A percentile compares a stretch with the other conserved stretches of the same genome.
phyloP scores from a whole-genome alignment of 192 early-diverging fungal species.

The Coemansia reversa region DNA sequence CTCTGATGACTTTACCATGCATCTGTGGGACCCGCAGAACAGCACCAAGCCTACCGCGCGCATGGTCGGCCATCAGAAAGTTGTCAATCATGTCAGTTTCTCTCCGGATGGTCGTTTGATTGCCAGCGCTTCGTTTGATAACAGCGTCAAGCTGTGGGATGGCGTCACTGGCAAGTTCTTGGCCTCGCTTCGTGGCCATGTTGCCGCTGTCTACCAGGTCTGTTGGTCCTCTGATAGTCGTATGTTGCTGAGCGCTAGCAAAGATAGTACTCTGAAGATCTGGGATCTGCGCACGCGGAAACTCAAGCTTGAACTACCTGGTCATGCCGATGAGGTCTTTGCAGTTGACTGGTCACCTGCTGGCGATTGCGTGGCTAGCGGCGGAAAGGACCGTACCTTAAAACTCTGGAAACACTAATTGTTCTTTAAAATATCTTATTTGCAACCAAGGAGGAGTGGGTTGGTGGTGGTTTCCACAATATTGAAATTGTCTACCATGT shows the following conservation, averaged over 20 bases:
- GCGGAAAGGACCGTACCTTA: conserved; percentile 87
- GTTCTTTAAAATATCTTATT: not conserved
- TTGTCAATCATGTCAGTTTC: conserved; percentile 91
- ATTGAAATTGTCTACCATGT: conserved; percentile 6
- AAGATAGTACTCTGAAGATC: conserved; percentile 90
- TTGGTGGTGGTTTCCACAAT: too few relatives aligned
- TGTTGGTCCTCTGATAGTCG: conserved; percentile 93
- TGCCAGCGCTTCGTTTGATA: conserved; percentile 95
- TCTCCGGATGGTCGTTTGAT: conserved; percentile 87
- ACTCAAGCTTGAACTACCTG: conserved; percentile 91
- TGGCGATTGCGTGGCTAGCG: conserved; percentile 89
- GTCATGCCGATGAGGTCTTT: conserved; percentile 95
- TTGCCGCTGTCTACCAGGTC: conserved; percentile 94
- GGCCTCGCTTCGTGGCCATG: conserved; percentile 90
- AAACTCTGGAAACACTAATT: conserved; percentile 72
- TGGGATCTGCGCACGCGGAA: conserved; percentile 92
- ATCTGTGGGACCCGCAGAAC: conserved; percentile 84
- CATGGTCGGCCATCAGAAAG: conserved; percentile 92
- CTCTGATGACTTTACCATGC: conserved; percentile 98
- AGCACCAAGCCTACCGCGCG: conserved; percentile 80
- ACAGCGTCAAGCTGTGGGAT: conserved; percentile 98
- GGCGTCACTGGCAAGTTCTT: conserved; percentile 85
- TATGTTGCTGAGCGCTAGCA: conserved; percentile 84
- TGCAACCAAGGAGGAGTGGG: too few relatives aligned
- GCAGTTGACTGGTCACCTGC: conserved; percentile 93